Evolutionary conservation across 495 filamentous ascomycete genomes (phyloP).

Genomic region (Annulohypoxylon bovei): DNA sequence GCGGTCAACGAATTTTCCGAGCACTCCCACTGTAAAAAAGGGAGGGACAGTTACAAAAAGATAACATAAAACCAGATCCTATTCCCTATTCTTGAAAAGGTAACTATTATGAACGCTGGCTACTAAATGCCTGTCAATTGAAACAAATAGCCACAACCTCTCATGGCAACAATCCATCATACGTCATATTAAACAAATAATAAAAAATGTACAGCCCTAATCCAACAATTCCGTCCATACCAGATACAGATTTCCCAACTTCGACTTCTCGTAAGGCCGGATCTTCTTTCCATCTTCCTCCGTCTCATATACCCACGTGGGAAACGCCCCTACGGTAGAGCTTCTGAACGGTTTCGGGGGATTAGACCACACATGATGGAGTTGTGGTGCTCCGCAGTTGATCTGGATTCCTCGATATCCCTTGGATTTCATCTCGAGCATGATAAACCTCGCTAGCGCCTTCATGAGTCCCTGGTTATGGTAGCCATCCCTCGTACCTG

Average conservation of each 20-base stretch:
- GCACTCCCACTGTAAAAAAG: too few relatives aligned
- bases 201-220: background rate
- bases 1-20: background rate
- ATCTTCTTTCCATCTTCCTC: conserved; percentile 34
- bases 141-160: background rate
- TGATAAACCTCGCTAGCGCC: conserved; percentile 30
- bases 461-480: conserved; percentile 30
- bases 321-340: conserved; percentile 27
- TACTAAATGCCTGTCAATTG: background rate
- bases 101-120: background rate
- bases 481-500: conserved; percentile 25
- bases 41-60: background rate
- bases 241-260: conserved; percentile 26
- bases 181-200: background rate
- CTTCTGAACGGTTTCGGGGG: conserved; percentile 33
- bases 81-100: background rate
- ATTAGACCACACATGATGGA: conserved; percentile 33
- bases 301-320: conserved; percentile 33
- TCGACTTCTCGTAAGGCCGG: conserved; percentile 30
- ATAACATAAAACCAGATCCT: background rate
- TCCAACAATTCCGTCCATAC: conserved; percentile 35
- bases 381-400: conserved; percentile 34
- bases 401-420: conserved; percentile 39
- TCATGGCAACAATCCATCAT: background rate
- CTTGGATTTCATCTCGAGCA: conserved; percentile 40